Conservation (phyloP, 1,139 yeast genomes). For the Meyerozyma athensensis region DNA sequence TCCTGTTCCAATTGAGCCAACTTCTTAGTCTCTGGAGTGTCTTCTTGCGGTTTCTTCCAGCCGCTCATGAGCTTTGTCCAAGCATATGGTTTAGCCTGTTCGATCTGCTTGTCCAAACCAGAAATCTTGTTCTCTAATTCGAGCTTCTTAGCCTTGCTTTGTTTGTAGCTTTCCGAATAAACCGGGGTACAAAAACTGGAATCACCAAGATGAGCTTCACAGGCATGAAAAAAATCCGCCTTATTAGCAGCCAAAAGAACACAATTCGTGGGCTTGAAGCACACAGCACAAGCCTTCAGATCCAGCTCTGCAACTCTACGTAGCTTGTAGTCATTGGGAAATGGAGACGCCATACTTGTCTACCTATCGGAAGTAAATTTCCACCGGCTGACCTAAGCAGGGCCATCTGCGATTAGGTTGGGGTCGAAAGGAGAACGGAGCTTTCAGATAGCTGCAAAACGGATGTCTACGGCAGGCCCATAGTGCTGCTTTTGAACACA, state of each 20-base stretch:
- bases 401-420: too few species aligned
- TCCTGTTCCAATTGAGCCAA: constrained; percentile 11
- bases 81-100: constrained; percentile 27
- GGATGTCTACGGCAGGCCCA: too few species aligned
- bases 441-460: too few species aligned
- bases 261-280: constrained; percentile 59
- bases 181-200: constrained; percentile 55
- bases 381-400: too few species aligned
- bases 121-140: constrained; percentile 39
- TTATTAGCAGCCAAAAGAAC: constrained; percentile 53
- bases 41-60: constrained; percentile 14
- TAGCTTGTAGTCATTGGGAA: constrained; percentile 49
- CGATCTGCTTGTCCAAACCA: constrained; percentile 22
- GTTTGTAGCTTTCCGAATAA: constrained; percentile 42
- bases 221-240: constrained; percentile 54
- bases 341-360: constrained; percentile 22
- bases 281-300: constrained; percentile 57
- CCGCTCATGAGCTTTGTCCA: constrained; percentile 24
- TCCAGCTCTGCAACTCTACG: constrained; percentile 56
- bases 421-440: too few species aligned
- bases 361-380: neutral
- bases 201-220: constrained; percentile 62
- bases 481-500: too few species aligned
- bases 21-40: constrained; percentile 12
- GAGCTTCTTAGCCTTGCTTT: constrained; percentile 34